Conservation (phyloP, 208 protist genomes). For the Leptomonas pyrrhocoris region DNA sequence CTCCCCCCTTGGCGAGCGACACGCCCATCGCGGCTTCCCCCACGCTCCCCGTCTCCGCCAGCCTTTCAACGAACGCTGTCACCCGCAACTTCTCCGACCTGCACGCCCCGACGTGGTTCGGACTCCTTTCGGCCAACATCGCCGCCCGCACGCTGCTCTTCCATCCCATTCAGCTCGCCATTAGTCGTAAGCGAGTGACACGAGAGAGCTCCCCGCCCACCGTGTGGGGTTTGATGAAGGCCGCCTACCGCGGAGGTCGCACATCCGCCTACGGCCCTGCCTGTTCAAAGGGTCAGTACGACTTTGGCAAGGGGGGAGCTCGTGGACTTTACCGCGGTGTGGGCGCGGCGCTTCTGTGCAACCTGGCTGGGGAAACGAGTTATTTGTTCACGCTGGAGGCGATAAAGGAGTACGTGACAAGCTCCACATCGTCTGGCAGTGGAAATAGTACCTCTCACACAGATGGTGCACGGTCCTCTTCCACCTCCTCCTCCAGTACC, state of each 20-base stretch:
- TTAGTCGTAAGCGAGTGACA: conserved; percentile 81
- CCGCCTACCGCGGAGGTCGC: conserved; percentile 58
- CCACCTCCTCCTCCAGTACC: background rate
- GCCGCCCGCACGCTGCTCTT: conserved; percentile 72
- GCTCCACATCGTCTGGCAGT: background rate
- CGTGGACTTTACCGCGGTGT: conserved; percentile 77
- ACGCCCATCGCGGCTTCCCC: conserved; percentile 7
- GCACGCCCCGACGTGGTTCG: conserved; percentile 81
- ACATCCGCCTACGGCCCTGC: conserved; percentile 28
- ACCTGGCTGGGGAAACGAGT: conserved; percentile 74
- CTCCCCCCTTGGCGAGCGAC: background rate
- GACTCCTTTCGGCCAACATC: conserved; percentile 66
- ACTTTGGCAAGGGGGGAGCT: conserved; percentile 56
- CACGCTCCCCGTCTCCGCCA: conserved; percentile 6
- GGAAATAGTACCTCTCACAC: background rate
- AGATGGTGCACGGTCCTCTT: background rate
- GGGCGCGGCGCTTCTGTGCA: conserved; percentile 67
- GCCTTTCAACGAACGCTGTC: conserved; percentile 70
- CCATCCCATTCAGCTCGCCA: conserved; percentile 79
- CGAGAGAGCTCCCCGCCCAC: conserved; percentile 58
- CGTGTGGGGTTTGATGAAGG: conserved; percentile 42
- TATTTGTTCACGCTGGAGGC: conserved; percentile 80
- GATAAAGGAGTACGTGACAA: conserved; percentile 61
- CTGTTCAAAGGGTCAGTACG: conserved; percentile 18
- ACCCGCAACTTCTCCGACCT: conserved; percentile 79